phyloP scores from a whole-genome alignment of 2,329 filamentous ascomycete genomes.

The Neonectria sp. region DNA sequence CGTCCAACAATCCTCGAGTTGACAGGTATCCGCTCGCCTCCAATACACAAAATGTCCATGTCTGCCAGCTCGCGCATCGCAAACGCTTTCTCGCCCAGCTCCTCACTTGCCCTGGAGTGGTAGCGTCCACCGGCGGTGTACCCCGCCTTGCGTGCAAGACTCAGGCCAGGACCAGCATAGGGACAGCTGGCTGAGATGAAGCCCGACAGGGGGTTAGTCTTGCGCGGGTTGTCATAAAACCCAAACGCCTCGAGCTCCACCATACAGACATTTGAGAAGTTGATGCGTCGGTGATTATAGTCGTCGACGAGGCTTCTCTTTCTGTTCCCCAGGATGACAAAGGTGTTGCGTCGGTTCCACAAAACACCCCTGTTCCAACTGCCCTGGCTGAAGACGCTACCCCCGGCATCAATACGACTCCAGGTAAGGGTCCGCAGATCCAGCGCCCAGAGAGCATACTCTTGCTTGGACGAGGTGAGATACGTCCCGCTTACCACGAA shows the following conservation, averaged over 20 bases:
- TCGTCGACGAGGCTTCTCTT: conserved; percentile 96
- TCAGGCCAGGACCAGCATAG: conserved; percentile 70
- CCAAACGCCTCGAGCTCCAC: conserved; percentile 98
- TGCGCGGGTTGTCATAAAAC: conserved; percentile 94
- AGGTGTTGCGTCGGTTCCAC: conserved; percentile 94
- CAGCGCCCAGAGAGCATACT: conserved; percentile 96
- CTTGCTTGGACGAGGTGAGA: conserved; percentile 96
- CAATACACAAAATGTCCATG: conserved; percentile 96
- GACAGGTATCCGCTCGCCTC: conserved; percentile 91
- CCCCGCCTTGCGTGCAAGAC: conserved; percentile 71
- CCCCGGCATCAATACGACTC: conserved; percentile 96
- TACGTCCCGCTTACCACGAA: conserved; percentile 99
- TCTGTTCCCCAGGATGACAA: conserved; percentile 94
- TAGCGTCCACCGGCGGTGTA: conserved; percentile 82
- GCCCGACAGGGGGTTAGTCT: conserved; percentile 81
- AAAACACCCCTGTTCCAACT: conserved; percentile 97
- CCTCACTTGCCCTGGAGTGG: conserved; percentile 84
- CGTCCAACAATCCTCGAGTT: conserved; percentile 91
- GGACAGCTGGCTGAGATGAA: conserved; percentile 88
- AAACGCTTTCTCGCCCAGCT: conserved; percentile 86
- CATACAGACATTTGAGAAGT: conserved; percentile 97
- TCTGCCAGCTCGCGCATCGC: conserved; percentile 89
- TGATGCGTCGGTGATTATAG: conserved; percentile 97
- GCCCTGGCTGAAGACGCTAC: conserved; percentile 93
- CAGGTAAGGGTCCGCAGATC: conserved; percentile 91